These are phyloP conservation scores for Plenodomus biglobosus DNA, from an alignment of 2,329 filamentous ascomycete species.

Conservation along the genomic window DNA sequence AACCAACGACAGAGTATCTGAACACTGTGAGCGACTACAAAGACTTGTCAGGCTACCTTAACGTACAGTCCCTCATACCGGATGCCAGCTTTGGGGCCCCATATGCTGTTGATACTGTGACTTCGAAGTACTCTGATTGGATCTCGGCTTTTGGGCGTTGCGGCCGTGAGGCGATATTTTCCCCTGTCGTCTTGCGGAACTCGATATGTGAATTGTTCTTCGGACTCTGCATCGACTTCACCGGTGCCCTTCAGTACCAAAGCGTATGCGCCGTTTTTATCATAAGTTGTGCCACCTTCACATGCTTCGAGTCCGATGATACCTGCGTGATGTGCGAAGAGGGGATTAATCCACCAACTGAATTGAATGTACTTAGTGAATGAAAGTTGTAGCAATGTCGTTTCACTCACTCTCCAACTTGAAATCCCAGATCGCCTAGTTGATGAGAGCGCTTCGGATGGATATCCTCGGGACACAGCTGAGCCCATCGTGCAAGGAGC, in stretches of 20 bases:
- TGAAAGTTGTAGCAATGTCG: background rate
- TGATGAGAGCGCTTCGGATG: constrained; percentile 36
- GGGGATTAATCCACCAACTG: constrained; percentile 54
- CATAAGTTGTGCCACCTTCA: constrained; percentile 48
- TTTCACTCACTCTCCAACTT: constrained; percentile 48
- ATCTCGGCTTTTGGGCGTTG: constrained; percentile 44
- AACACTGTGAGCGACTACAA: background rate
- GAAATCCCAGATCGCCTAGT: constrained; percentile 49
- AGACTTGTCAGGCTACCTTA: background rate
- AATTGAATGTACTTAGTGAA: constrained; percentile 7
- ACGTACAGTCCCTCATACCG: constrained; percentile 54
- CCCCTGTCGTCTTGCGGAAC: constrained; percentile 45
- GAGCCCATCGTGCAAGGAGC: constrained; percentile 39
- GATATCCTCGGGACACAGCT: constrained; percentile 34
- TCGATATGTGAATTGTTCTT: constrained; percentile 48
- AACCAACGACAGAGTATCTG: constrained; percentile 41
- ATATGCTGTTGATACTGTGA: constrained; percentile 49
- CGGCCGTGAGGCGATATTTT: constrained; percentile 49
- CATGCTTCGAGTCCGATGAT: constrained; percentile 50
- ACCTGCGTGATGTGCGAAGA: constrained; percentile 52
- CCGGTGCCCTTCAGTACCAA: constrained; percentile 46
- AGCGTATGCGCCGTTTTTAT: constrained; percentile 50
- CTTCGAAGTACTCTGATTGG: constrained; percentile 50
- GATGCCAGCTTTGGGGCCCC: constrained; percentile 50
- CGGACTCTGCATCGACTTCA: constrained; percentile 41